phyloP scores from a whole-genome alignment of 2,329 filamentous ascomycete genomes.

The Diaporthe aspalathi region DNA sequence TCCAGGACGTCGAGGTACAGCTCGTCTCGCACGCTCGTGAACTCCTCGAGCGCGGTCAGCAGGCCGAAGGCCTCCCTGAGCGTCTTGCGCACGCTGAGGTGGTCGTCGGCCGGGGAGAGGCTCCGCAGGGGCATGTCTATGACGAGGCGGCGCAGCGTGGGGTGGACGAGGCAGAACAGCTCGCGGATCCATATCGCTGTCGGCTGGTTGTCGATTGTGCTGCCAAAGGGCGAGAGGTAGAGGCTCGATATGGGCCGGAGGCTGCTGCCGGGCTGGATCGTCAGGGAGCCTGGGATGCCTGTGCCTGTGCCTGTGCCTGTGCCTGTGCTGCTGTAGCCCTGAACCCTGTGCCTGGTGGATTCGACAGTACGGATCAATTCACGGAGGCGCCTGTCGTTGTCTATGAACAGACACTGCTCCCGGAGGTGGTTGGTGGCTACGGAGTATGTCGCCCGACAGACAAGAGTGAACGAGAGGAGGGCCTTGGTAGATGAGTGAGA shows the following conservation, averaged over 20 bases:
- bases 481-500: slow-evolving; percentile 56
- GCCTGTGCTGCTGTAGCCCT: neutral
- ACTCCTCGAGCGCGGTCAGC: slow-evolving; percentile 58
- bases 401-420: slow-evolving; percentile 58
- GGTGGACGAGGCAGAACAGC: slow-evolving; percentile 54
- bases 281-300: neutral
- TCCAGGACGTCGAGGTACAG: slow-evolving; percentile 51
- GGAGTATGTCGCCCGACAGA: slow-evolving; percentile 55
- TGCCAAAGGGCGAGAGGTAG: slow-evolving; percentile 54
- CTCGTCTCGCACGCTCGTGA: slow-evolving; percentile 60
- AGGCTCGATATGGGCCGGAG: slow-evolving; percentile 53
- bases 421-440: slow-evolving; percentile 57
- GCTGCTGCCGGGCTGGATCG: slow-evolving; percentile 42
- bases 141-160: slow-evolving; percentile 57
- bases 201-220: slow-evolving; percentile 52
- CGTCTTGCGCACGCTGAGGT: slow-evolving; percentile 52
- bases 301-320: too few relatives aligned
- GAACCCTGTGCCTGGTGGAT: slow-evolving; percentile 45
- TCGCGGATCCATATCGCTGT: slow-evolving; percentile 55
- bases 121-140: slow-evolving; percentile 61
- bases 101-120: slow-evolving; percentile 56
- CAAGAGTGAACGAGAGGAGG: slow-evolving; percentile 56
- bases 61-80: slow-evolving; percentile 59
- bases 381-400: slow-evolving; percentile 51
- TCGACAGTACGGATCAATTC: slow-evolving; percentile 50